Percentiles rank a stretch among this genome's conserved stretches.
These are phyloP conservation scores for Phytophthora crassamura DNA, from an alignment of 352 stramenopile genomes.

Conservation along the genomic window DNA sequence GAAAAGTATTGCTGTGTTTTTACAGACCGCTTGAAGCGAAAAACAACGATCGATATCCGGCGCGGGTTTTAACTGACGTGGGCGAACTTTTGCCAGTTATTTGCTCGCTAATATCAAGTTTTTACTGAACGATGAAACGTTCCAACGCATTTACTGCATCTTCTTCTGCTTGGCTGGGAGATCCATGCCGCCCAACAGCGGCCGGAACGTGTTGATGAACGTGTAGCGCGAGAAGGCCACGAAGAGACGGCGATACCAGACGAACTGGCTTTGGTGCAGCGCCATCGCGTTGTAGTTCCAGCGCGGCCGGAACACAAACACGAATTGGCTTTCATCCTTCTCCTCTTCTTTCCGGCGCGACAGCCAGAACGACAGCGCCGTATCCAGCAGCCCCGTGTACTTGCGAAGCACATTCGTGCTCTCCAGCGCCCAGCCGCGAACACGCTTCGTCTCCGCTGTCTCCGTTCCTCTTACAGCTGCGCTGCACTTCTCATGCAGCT, in stretches of 20 bases:
- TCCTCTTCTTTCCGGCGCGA: constrained; percentile 16
- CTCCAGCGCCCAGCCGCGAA: constrained; percentile 70
- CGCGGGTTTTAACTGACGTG: constrained; percentile 41
- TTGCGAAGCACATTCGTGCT: constrained; percentile 86
- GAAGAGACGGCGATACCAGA: constrained; percentile 97
- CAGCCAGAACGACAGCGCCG: constrained; percentile 54
- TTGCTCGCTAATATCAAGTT: constrained; percentile 1
- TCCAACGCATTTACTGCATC: constrained; percentile 22
- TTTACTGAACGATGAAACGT: not conserved
- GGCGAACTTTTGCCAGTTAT: not conserved
- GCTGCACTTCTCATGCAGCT: constrained; percentile 53
- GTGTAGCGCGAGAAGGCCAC: constrained; percentile 96
- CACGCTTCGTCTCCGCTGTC: constrained; percentile 20
- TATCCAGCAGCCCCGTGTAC: constrained; percentile 88
- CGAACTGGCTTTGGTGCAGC: constrained; percentile 94
- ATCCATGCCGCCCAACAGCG: constrained; percentile 38
- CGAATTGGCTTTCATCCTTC: constrained; percentile 44
- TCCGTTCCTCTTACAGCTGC: not conserved
- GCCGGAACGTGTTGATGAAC: constrained; percentile 92
- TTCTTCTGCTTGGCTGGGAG: constrained; percentile 39
- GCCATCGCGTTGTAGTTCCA: constrained; percentile 94
- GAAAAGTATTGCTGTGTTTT: not conserved
- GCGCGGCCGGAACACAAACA: constrained; percentile 63
- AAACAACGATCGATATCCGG: constrained; percentile 52
- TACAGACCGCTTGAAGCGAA: constrained; percentile 44